Conservation (phyloP, 192 early-diverging fungal genomes). For the Coemansia sp. region DNA sequence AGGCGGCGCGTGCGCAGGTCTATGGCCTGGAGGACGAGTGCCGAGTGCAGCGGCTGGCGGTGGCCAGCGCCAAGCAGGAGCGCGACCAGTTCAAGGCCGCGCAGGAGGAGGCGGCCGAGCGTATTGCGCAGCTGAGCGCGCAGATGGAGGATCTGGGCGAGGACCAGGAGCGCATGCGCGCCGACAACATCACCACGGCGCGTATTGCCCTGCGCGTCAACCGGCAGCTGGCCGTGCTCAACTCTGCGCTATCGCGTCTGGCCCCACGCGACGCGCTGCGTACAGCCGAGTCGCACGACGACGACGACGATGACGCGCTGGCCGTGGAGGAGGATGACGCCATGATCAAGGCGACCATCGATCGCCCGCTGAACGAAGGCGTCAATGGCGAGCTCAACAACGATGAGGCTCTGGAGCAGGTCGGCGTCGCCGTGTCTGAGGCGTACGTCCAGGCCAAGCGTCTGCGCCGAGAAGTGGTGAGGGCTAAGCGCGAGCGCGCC, state of each 20-base stretch:
- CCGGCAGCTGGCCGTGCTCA: constrained; percentile 42
- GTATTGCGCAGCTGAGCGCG: constrained; percentile 21
- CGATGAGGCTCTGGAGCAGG: constrained; percentile 38
- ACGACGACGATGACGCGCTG: constrained; percentile 32
- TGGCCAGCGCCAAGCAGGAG: constrained; percentile 44
- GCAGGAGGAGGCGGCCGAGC: constrained; percentile 44
- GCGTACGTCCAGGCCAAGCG: constrained; percentile 34
- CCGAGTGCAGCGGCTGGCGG: constrained; percentile 15
- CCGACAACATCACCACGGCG: constrained; percentile 34
- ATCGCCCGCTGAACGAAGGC: constrained; percentile 27
- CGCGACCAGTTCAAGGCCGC: constrained; percentile 49
- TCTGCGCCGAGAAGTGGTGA: constrained; percentile 23
- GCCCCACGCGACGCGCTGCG: constrained; percentile 9
- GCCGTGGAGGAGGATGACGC: constrained; percentile 39
- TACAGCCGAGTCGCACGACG: constrained; percentile 10
- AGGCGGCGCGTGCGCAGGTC: constrained; percentile 1
- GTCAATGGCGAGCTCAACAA: constrained; percentile 11
- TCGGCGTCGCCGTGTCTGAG: constrained; percentile 27
- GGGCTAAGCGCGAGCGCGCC: constrained; percentile 30
- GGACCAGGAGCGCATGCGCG: constrained; percentile 44
- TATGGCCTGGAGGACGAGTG: constrained; percentile 27
- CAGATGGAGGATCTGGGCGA: constrained; percentile 54
- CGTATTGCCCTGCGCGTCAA: constrained; percentile 31
- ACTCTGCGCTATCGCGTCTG: constrained; percentile 23
- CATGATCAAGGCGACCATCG: constrained; percentile 45